phyloP scores from a whole-genome alignment of 129 eudicot genomes.

The Solidago caesia region DNA sequence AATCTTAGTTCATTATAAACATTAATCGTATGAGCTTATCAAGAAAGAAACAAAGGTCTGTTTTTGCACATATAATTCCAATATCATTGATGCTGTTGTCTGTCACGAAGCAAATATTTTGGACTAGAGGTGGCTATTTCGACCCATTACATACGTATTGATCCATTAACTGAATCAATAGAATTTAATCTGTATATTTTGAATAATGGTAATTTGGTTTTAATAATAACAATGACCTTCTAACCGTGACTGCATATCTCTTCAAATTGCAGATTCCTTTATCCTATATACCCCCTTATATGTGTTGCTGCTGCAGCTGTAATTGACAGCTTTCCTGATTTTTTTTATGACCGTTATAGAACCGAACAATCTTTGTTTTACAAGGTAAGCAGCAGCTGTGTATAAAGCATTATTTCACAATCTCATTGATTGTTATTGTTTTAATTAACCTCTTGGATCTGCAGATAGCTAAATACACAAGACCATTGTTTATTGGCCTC shows the following conservation, averaged over 20 bases:
- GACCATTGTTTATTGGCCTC: constrained; percentile 78
- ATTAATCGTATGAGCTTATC: too few species aligned
- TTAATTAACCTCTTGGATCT: constrained; percentile 23
- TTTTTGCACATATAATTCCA: not conserved
- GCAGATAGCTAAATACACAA: constrained; percentile 65
- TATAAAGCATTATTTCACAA: constrained; percentile 5
- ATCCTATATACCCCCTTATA: constrained; percentile 94
- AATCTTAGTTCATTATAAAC: too few species aligned
- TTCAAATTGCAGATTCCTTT: constrained; percentile 79
- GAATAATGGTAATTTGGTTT: not conserved
- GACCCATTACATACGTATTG: not conserved
- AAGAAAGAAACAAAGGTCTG: not conserved
- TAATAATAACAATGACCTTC: not conserved
- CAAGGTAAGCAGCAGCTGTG: constrained; percentile 34
- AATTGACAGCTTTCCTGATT: constrained; percentile 84
- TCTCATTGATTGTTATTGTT: not conserved
- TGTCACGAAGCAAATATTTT: constrained; percentile 5
- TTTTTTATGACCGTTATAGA: constrained; percentile 67
- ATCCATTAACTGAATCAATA: not conserved
- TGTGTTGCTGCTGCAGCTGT: constrained; percentile 97
- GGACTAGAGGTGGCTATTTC: not conserved
- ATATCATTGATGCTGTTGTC: not conserved
- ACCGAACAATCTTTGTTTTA: constrained; percentile 48
- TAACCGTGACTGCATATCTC: constrained; percentile 12
- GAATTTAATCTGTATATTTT: not conserved